phyloP scores from a whole-genome alignment of 2,329 filamentous ascomycete species.

The Juglanconis sp. region DNA sequence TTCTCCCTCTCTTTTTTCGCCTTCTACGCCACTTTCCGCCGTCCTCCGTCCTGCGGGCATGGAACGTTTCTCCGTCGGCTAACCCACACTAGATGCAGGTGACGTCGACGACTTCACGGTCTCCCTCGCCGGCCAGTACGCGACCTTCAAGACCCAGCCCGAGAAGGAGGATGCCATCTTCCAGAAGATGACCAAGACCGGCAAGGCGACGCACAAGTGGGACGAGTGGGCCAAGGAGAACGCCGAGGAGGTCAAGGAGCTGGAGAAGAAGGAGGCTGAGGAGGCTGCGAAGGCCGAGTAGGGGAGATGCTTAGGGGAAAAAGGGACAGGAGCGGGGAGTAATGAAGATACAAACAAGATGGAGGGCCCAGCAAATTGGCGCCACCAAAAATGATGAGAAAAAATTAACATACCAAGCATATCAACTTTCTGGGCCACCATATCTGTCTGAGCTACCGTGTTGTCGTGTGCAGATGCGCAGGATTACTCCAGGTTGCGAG shows the following conservation, averaged over 20 bases:
- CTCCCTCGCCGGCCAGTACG: conserved; percentile 80
- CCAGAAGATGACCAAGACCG: conserved; percentile 88
- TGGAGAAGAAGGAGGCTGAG: not conserved
- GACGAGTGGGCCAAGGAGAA: conserved; percentile 64
- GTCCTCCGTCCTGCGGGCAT: not conserved
- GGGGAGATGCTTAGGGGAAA: not conserved
- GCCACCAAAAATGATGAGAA: not conserved
- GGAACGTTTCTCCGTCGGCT: too few species aligned
- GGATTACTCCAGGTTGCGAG: too few species aligned
- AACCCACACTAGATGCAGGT: not conserved
- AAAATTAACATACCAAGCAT: too few species aligned
- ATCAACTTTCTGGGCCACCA: too few species aligned
- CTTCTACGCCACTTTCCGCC: not conserved
- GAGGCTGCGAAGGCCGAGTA: not conserved
- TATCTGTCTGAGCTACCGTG: too few species aligned
- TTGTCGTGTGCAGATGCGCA: too few species aligned
- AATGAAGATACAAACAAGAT: not conserved
- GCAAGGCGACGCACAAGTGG: conserved; percentile 77
- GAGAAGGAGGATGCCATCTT: conserved; percentile 73
- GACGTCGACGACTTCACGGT: conserved; percentile 79
- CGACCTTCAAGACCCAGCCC: conserved; percentile 69
- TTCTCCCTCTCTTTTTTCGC: not conserved
- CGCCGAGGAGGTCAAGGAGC: conserved; percentile 38
- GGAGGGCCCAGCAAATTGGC: not conserved
- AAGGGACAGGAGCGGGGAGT: not conserved